Conservation (phyloP, 1,284 basidiomycete species). For the Phaffia rhodozyma region DNA sequence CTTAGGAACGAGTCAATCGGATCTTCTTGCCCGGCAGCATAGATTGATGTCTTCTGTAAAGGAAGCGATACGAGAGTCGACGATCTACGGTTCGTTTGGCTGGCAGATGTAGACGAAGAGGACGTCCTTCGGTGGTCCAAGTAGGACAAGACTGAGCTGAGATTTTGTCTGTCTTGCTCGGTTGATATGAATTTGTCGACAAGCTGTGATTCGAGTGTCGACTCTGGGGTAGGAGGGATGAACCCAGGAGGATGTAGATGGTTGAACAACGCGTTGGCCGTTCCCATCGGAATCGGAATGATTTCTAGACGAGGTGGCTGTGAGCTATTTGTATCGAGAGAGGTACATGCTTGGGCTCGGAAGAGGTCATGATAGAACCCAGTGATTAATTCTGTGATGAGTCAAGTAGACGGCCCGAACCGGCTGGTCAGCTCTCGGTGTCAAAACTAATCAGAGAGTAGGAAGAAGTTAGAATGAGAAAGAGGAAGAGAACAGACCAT, state of each 20-base stretch:
- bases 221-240: neutral
- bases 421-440: neutral
- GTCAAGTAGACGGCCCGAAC: neutral
- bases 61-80: neutral
- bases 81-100: neutral
- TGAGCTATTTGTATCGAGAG: neutral
- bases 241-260: neutral
- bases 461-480: neutral
- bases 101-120: neutral
- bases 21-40: neutral
- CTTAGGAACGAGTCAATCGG: conserved; percentile 23
- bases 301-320: neutral
- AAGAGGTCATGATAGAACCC: conserved; percentile 5
- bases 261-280: conserved; percentile 17
- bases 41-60: neutral
- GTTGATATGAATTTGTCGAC: too few species aligned
- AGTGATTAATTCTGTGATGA: conserved; percentile 10
- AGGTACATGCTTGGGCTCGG: neutral
- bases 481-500: neutral
- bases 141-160: neutral
- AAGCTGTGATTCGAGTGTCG: too few species aligned
- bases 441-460: too few species aligned
- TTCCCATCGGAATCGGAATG: conserved; percentile 12
- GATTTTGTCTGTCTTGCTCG: too few species aligned
- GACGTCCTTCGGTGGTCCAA: neutral